phyloP scores from a whole-genome alignment of 129 eudicot species.

The Daucus carota region DH1_v3.0 NC_030381.2:36282001-36282500 shows the following conservation, averaged over 20 bases:
- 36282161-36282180: background rate
- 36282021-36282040: conserved; percentile 85
- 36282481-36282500: background rate
- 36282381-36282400: background rate
- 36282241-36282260: background rate
- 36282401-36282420: background rate
- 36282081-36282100: conserved; percentile 1
- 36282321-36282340: background rate
- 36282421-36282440: background rate
- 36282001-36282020: conserved; percentile 93
- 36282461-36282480: background rate
- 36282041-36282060: conserved; percentile 85
- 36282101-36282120: background rate
- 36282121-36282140: background rate
- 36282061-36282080: conserved; percentile 66
- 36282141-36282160: background rate
- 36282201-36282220: background rate
- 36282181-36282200: background rate
- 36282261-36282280: background rate
- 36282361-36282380: background rate
- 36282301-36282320: background rate
- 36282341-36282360: background rate
- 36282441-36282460: background rate
- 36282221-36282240: background rate
- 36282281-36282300: background rate